These are phyloP conservation scores for Backusella mclennaniae DNA, from an alignment of 192 early-diverging fungal genomes.

Conservation along the genomic window DNA sequence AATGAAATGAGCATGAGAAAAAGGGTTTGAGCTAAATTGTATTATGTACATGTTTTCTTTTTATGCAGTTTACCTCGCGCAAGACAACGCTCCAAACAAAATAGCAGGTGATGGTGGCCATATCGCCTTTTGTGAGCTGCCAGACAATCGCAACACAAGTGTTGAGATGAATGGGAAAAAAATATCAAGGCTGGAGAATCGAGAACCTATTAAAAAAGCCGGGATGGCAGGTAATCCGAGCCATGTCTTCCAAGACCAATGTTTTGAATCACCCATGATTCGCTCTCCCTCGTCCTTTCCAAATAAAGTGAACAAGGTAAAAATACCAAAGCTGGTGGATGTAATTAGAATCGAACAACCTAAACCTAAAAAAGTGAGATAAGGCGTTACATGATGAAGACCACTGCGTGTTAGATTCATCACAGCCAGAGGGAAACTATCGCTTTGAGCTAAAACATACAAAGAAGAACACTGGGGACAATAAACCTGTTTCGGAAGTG, in stretches of 20 bases:
- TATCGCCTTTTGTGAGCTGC: constrained; percentile 40
- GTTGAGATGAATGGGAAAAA: constrained; percentile 62
- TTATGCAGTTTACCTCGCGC: constrained; percentile 41
- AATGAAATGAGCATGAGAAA: neutral
- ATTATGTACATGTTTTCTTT: neutral
- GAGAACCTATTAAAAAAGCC: constrained; percentile 59
- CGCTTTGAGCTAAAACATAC: constrained; percentile 58
- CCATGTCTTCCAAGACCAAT: constrained; percentile 66
- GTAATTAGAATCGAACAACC: constrained; percentile 62
- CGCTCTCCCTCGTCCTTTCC: constrained; percentile 60
- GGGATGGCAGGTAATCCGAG: constrained; percentile 50
- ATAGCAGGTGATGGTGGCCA: constrained; percentile 64
- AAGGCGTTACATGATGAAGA: constrained; percentile 60
- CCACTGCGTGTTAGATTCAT: constrained; percentile 50
- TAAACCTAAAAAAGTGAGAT: constrained; percentile 58
- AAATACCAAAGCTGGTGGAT: constrained; percentile 67
- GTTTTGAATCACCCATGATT: constrained; percentile 50
- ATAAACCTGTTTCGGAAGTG: constrained; percentile 42
- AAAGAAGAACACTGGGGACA: constrained; percentile 71
- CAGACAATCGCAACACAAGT: constrained; percentile 47
- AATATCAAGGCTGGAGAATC: constrained; percentile 50
- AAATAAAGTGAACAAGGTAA: constrained; percentile 64
- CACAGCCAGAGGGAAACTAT: constrained; percentile 47
- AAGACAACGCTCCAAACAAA: constrained; percentile 58
- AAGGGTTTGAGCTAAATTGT: neutral